Evolutionary conservation across 371 early-diverging fungal species (phyloP).

Genomic region (Chytridium lagenaria): DNA sequence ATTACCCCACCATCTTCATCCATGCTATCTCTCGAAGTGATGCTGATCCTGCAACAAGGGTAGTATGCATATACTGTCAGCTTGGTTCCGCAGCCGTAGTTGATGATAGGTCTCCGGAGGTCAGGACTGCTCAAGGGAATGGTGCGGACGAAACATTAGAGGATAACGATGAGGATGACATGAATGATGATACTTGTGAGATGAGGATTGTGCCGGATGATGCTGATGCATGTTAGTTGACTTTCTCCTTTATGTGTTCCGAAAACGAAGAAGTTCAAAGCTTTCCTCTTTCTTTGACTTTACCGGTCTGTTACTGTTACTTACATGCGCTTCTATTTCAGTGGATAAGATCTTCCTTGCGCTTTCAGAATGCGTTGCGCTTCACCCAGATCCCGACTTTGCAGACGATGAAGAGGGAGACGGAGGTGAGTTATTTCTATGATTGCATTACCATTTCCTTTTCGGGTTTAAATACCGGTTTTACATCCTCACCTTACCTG

Average conservation of each 20-base stretch:
- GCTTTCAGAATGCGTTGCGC: conserved; percentile 76
- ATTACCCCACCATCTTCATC: conserved; percentile 77
- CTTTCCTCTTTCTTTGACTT: too few relatives aligned
- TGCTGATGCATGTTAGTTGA: conserved; percentile 64
- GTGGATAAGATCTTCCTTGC: conserved; percentile 76
- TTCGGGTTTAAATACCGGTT: too few relatives aligned
- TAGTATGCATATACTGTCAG: conserved; percentile 77
- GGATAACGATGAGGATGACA: conserved; percentile 63
- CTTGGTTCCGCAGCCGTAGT: conserved; percentile 57
- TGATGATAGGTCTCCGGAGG: conserved; percentile 14
- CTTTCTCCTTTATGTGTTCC: too few relatives aligned
- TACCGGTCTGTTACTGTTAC: too few relatives aligned
- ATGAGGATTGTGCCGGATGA: conserved; percentile 72
- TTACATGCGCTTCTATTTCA: too few relatives aligned
- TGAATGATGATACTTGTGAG: conserved; percentile 59
- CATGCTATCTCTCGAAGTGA: conserved; percentile 76
- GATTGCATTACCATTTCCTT: conserved; percentile 25
- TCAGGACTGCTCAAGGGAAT: background rate
- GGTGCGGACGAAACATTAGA: conserved; percentile 60
- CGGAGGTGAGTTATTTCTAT: conserved; percentile 33
- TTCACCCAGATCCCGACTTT: conserved; percentile 69
- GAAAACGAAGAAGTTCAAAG: too few relatives aligned
- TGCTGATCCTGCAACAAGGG: conserved; percentile 45
- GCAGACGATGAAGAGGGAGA: conserved; percentile 39
- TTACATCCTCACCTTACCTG: too few relatives aligned